A percentile compares a stretch with the other conserved stretches of the same genome.
Conservation (phyloP, 1,139 yeast genomes). For the Kurtzmaniella quercitrusa region DNA sequence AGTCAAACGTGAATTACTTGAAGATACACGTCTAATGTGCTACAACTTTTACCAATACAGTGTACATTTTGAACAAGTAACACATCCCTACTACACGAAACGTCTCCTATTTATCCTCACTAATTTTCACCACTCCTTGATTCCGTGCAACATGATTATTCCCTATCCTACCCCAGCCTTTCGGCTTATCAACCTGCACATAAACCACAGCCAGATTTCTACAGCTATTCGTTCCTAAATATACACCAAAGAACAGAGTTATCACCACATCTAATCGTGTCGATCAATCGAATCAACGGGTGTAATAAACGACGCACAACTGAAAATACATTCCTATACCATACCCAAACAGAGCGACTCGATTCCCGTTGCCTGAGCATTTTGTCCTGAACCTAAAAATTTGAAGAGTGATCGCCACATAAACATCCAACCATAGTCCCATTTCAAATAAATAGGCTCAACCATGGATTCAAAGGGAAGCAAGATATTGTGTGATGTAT, state of each 20-base stretch:
- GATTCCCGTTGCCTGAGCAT: neutral
- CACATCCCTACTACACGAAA: too few relatives aligned
- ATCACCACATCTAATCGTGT: neutral
- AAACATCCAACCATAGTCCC: neutral
- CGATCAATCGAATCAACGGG: neutral
- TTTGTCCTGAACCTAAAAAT: too few relatives aligned
- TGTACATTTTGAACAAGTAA: too few relatives aligned
- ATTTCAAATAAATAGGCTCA: neutral
- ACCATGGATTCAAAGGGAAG: constrained; percentile 30
- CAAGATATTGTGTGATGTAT: constrained; percentile 89
- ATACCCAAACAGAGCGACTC: neutral
- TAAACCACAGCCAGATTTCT: neutral
- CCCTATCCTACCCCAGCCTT: neutral
- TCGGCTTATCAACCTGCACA: neutral
- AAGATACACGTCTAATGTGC: too few relatives aligned
- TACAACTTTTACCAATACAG: too few relatives aligned
- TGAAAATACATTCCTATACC: neutral
- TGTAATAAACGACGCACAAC: neutral
- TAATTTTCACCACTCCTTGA: too few relatives aligned
- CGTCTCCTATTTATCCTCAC: too few relatives aligned
- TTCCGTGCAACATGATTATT: neutral
- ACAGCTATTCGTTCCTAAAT: too few relatives aligned
- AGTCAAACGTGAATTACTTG: too few relatives aligned
- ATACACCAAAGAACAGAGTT: neutral
- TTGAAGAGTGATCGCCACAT: neutral